Evolutionary conservation across 495 filamentous ascomycete genomes (phyloP).

Genomic region (Podospora appendiculata): DNA sequence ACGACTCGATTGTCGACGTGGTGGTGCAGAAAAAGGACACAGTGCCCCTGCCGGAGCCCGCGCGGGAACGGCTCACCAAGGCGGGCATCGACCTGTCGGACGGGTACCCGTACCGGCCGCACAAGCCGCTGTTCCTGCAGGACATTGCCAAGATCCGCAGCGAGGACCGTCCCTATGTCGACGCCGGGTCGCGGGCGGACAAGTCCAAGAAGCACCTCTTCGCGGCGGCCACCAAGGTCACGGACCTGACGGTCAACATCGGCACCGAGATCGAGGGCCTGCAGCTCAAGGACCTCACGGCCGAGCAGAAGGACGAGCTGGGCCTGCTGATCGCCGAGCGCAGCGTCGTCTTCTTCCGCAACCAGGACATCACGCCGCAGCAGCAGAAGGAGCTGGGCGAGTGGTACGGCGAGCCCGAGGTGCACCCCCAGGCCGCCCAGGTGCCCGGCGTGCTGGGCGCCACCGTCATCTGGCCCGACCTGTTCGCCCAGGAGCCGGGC

Average conservation of each 20-base stretch:
- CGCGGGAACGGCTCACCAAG: slow-evolving; percentile 51
- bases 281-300: slow-evolving; percentile 60
- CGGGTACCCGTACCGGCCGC: slow-evolving; percentile 61
- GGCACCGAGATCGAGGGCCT: slow-evolving; percentile 65
- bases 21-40: slow-evolving; percentile 54
- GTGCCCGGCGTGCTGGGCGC: slow-evolving; percentile 59
- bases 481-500: slow-evolving; percentile 46
- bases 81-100: slow-evolving; percentile 56
- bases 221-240: slow-evolving; percentile 58
- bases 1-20: slow-evolving; percentile 52
- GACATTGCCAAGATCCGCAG: slow-evolving; percentile 57
- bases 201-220: slow-evolving; percentile 58
- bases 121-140: slow-evolving; percentile 55
- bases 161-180: slow-evolving; percentile 49
- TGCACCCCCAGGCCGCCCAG: slow-evolving; percentile 62
- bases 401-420: slow-evolving; percentile 57
- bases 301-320: slow-evolving; percentile 64
- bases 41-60: slow-evolving; percentile 45
- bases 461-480: slow-evolving; percentile 61
- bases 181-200: slow-evolving; percentile 58
- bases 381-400: slow-evolving; percentile 61
- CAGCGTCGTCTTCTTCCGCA: slow-evolving; percentile 68
- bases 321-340: slow-evolving; percentile 63
- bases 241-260: slow-evolving; percentile 57
- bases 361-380: slow-evolving; percentile 63